Base-by-base conservation (phyloP, 768 basidiomycete species). In the Leucosporidium scottii region DNA sequence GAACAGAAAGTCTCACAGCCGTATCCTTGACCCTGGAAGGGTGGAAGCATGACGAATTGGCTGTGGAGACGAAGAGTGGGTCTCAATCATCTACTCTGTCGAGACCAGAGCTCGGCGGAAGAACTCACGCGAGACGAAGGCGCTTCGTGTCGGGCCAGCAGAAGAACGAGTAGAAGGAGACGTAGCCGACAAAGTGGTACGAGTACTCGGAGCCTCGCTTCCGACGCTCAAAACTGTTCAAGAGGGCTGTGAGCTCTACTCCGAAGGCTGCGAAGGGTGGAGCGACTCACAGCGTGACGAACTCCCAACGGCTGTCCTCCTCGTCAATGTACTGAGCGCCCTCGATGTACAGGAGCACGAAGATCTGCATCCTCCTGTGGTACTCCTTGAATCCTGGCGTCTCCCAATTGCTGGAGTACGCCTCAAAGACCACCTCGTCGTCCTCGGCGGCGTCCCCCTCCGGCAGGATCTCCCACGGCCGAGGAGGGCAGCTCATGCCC, bases 181-280 rank as follows among this genome's bases (percentile, higher is more conserved):
- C 89, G 78, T 94, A 99, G 15, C 94, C 94, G 57, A 88, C 83
- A 73, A 98, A 96, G 79, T 97, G 94, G 78, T 96, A 94, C 8
- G 87, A 85, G 20, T 79, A 71, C 4, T 80, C 73, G 49, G 78
- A 79, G 73, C 77, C 82, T 68, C 87, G 82, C 76, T 85, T 87
- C 36, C 91, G 85, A 74, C 88, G 90, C 79, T 97, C 91, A 76
- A 86, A 96, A 62, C 91, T 94, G 75, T 17, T 6, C n/a, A 23
- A 25, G 39, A 51, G 18, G 4, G 9, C n/a, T 31, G 39, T 23
- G 23, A 67, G 62, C 28, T 6, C 28, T 20, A 4, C 51, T 49
- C 18, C 7, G 44, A 44, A 65, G 44, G 54, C 48, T 18, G 34
- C 21, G 44, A 58, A 47, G 63, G 13, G 28, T 49, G 34, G 36